These are phyloP conservation scores for Colletotrichum ledebouriae DNA, from an alignment of 2,329 filamentous ascomycete genomes.

Conservation along the genomic window DNA sequence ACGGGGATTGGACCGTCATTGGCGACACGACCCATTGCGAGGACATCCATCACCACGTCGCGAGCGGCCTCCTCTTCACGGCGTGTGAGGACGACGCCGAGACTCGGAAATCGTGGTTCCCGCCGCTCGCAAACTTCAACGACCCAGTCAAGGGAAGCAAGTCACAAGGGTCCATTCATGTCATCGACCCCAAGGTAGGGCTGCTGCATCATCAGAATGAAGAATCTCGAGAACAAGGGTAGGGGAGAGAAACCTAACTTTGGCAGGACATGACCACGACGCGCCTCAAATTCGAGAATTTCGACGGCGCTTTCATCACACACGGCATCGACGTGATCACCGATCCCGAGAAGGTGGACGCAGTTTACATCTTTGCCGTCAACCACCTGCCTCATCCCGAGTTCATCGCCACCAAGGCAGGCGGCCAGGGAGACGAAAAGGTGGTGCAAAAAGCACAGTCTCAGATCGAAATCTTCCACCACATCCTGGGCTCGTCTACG, in stretches of 20 bases:
- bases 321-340: constrained; percentile 73
- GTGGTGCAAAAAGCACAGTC: constrained; percentile 55
- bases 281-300: constrained; percentile 63
- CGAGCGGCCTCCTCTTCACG: constrained; percentile 65
- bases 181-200: constrained; percentile 66
- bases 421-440: constrained; percentile 49
- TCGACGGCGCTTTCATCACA: constrained; percentile 66
- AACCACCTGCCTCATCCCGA: constrained; percentile 68
- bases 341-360: constrained; percentile 56
- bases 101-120: constrained; percentile 66
- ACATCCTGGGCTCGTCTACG: constrained; percentile 47
- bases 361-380: constrained; percentile 71
- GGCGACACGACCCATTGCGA: constrained; percentile 69
- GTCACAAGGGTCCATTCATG: constrained; percentile 61
- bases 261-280: constrained; percentile 47
- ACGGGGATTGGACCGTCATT: constrained; percentile 57
- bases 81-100: constrained; percentile 64
- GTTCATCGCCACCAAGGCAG: constrained; percentile 48
- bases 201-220: constrained; percentile 1
- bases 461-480: constrained; percentile 67
- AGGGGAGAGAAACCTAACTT: no score
- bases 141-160: constrained; percentile 52
- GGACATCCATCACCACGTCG: constrained; percentile 68
- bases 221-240: not conserved
- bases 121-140: constrained; percentile 57